phyloP scores from a whole-genome alignment of 2,329 filamentous ascomycete species.

The Stagonosporopsis tanaceti region DNA sequence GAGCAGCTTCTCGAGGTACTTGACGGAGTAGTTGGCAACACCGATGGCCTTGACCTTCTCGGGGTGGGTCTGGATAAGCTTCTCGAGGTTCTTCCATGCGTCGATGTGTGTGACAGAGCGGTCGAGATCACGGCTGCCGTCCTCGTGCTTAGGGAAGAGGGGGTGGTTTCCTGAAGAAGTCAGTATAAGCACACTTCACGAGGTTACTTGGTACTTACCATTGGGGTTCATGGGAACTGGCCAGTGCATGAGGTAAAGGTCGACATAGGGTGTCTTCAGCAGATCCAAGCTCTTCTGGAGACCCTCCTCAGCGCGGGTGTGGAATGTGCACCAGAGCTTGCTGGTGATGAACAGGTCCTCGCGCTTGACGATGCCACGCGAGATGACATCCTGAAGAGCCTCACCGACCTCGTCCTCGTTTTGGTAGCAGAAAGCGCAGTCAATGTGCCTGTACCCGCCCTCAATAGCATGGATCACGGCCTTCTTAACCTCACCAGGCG shows the following conservation, averaged over 20 bases:
- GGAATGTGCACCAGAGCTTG: conserved; percentile 86
- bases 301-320: conserved; percentile 71
- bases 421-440: conserved; percentile 78
- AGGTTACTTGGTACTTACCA: conserved; percentile 52
- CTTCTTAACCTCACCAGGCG: conserved; percentile 56
- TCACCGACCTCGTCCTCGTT: conserved; percentile 86
- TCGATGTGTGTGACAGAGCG: conserved; percentile 73
- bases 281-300: conserved; percentile 76
- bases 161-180: conserved; percentile 67
- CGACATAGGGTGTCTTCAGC: conserved; percentile 81
- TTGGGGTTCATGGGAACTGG: conserved; percentile 81
- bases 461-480: conserved; percentile 59
- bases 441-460: conserved; percentile 64
- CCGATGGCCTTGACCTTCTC: conserved; percentile 60
- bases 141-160: conserved; percentile 75
- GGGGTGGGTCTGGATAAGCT: conserved; percentile 57
- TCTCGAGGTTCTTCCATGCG: conserved; percentile 81
- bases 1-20: conserved; percentile 60
- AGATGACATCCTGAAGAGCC: conserved; percentile 77
- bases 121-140: conserved; percentile 78
- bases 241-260: conserved; percentile 86
- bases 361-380: conserved; percentile 72
- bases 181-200: neutral
- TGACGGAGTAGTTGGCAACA: conserved; percentile 59
- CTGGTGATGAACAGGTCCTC: conserved; percentile 84